Conservation (phyloP, 2,329 filamentous ascomycete species). For the Kalmusia sp. region DNA sequence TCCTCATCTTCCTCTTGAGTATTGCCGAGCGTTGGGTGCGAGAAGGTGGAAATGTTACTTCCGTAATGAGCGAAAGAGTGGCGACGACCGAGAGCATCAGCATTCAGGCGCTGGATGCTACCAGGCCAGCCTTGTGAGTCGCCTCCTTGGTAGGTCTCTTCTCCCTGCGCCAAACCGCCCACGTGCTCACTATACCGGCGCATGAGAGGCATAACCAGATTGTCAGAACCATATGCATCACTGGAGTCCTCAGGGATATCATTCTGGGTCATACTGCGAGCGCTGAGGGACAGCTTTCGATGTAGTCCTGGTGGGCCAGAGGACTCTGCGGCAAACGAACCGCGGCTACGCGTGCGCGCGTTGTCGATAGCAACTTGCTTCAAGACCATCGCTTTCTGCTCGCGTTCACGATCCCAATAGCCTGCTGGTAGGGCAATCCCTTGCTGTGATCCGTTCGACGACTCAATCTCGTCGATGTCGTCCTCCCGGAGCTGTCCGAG, state of each 20-base stretch:
- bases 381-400: conserved; percentile 37
- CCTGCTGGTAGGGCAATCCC: conserved; percentile 49
- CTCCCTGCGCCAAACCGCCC: conserved; percentile 26
- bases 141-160: conserved; percentile 30
- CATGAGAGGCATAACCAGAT: conserved; percentile 32
- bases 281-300: conserved; percentile 50
- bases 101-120: conserved; percentile 29
- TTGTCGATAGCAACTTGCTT: conserved; percentile 47
- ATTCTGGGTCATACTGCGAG: conserved; percentile 68
- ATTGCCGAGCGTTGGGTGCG: conserved; percentile 33
- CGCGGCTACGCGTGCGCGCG: conserved; percentile 41
- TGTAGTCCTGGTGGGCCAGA: conserved; percentile 30
- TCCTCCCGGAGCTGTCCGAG: conserved; percentile 45
- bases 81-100: conserved; percentile 69
- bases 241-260: conserved; percentile 76
- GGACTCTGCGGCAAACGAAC: conserved; percentile 37
- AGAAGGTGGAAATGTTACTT: conserved; percentile 33
- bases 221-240: conserved; percentile 64
- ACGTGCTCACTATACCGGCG: conserved; percentile 48
- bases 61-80: conserved; percentile 72
- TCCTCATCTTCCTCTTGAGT: conserved; percentile 42
- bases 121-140: conserved; percentile 36
- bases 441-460: conserved; percentile 62
- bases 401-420: conserved; percentile 39
- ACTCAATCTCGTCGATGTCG: conserved; percentile 70